A percentile compares a stretch with the other conserved stretches of the same genome.
phyloP scores from a whole-genome alignment of 1,284 basidiomycete genomes.

The Pisolithus thermaeus region DNA sequence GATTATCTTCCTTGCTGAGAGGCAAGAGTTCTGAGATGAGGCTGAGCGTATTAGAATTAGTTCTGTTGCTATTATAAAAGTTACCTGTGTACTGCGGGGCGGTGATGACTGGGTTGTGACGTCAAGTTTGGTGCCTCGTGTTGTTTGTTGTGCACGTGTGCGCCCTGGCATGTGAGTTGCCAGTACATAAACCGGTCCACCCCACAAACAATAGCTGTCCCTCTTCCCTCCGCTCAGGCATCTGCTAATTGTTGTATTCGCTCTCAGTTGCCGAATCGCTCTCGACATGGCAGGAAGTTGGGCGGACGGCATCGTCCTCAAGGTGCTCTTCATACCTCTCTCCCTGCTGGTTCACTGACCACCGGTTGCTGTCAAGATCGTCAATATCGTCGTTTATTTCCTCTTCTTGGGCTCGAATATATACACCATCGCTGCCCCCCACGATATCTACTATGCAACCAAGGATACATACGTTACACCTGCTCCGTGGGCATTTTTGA shows the following conservation, averaged over 20 bases:
- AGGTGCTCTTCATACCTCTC: slow-evolving; percentile 39
- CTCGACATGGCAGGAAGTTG: slow-evolving; percentile 55
- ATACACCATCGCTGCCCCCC: slow-evolving; percentile 74
- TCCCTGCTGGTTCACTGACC: neutral
- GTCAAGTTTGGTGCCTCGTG: slow-evolving; percentile 6
- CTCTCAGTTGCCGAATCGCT: neutral
- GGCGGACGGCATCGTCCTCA: slow-evolving; percentile 76
- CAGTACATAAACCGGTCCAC: slow-evolving; percentile 24
- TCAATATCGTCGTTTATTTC: slow-evolving; percentile 76
- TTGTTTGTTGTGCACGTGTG: neutral
- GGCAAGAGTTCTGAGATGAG: too few relatives aligned
- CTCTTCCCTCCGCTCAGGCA: slow-evolving; percentile 7
- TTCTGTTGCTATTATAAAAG: too few relatives aligned
- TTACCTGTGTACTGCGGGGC: too few relatives aligned
- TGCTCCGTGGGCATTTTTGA: slow-evolving; percentile 80
- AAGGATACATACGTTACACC: slow-evolving; percentile 90
- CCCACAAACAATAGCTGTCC: slow-evolving; percentile 9
- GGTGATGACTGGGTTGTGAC: slow-evolving; percentile 1
- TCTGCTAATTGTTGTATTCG: too few relatives aligned
- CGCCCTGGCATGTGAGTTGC: neutral
- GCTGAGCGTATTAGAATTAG: too few relatives aligned
- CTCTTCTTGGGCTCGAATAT: slow-evolving; percentile 86
- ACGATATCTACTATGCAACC: slow-evolving; percentile 59
- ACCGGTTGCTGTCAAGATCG: slow-evolving; percentile 39
- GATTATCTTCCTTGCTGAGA: too few relatives aligned